phyloP scores from a whole-genome alignment of 1,139 yeast genomes.

The Blastobotrys niveus region DNA sequence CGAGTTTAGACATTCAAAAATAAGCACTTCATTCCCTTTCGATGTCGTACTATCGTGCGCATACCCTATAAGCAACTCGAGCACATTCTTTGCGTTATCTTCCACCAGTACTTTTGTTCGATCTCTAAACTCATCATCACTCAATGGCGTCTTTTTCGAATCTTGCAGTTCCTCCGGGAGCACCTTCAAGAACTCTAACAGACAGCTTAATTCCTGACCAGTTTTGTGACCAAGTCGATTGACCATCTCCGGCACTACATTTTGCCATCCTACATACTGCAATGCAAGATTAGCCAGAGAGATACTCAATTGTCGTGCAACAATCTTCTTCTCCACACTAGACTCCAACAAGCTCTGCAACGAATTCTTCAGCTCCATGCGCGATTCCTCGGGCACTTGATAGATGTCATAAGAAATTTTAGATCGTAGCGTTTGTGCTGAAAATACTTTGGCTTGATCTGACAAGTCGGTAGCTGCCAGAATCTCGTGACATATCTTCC shows the following conservation, averaged over 20 bases:
- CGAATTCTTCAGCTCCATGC: constrained; percentile 54
- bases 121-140: constrained; percentile 70
- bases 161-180: constrained; percentile 88
- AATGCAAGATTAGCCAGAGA: constrained; percentile 77
- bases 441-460: constrained; percentile 59
- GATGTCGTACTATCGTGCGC: constrained; percentile 38
- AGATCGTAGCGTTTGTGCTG: constrained; percentile 84
- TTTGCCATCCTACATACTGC: constrained; percentile 67
- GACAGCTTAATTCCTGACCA: constrained; percentile 35
- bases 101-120: constrained; percentile 61
- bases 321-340: constrained; percentile 48
- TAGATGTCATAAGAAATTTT: constrained; percentile 69
- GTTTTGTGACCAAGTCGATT: constrained; percentile 38
- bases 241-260: constrained; percentile 66
- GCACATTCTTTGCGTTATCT: constrained; percentile 62
- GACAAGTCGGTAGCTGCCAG: constrained; percentile 23
- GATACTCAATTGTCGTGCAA: constrained; percentile 74
- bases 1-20: constrained; percentile 73
- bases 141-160: constrained; percentile 67
- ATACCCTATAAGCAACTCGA: constrained; percentile 45
- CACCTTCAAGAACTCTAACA: constrained; percentile 75
- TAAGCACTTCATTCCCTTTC: constrained; percentile 34
- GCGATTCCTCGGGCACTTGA: constrained; percentile 58
- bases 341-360: constrained; percentile 49
- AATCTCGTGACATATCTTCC: constrained; percentile 36